Conservation (phyloP, 75 land plant genomes). For the Gnetum montanum region DNA sequence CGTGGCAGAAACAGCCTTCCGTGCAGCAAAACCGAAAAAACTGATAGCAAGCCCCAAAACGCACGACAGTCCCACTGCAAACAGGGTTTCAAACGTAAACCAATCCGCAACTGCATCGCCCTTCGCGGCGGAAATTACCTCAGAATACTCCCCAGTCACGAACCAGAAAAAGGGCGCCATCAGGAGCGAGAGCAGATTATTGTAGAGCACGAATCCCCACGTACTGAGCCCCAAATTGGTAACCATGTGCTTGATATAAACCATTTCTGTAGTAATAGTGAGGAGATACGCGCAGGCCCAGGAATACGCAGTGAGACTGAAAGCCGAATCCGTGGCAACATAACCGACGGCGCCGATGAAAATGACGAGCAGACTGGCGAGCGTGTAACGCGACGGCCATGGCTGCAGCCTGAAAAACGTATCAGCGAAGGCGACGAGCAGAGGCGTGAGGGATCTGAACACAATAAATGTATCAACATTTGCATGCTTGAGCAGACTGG, state of each 20-base stretch:
- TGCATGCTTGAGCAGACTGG: constrained; percentile 81
- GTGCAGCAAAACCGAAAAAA: constrained; percentile 74
- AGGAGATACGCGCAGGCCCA: constrained; percentile 86
- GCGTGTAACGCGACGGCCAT: constrained; percentile 66
- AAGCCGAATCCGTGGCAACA: constrained; percentile 75
- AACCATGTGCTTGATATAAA: constrained; percentile 90
- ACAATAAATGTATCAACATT: constrained; percentile 93
- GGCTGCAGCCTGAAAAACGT: constrained; percentile 74
- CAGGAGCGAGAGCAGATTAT: constrained; percentile 74
- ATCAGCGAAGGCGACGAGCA: constrained; percentile 80
- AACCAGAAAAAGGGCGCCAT: constrained; percentile 78
- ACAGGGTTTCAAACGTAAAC: constrained; percentile 20
- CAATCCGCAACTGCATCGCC: constrained; percentile 10
- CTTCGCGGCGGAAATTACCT: constrained; percentile 29
- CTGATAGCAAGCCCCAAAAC: constrained; percentile 68
- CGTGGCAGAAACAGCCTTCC: constrained; percentile 73
- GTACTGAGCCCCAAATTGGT: constrained; percentile 81
- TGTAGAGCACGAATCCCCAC: constrained; percentile 91
- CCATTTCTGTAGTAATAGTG: constrained; percentile 87
- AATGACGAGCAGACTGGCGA: constrained; percentile 45
- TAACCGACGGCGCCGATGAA: constrained; percentile 75
- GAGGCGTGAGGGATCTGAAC: constrained; percentile 70
- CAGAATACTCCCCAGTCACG: constrained; percentile 63
- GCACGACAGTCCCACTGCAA: constrained; percentile 69
- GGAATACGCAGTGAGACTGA: constrained; percentile 64